Percentiles rank a stretch among this genome's conserved stretches.
Evolutionary conservation across 148 eudicot genomes (phyloP).

Genomic region (Amaranthus palmeri): DNA sequence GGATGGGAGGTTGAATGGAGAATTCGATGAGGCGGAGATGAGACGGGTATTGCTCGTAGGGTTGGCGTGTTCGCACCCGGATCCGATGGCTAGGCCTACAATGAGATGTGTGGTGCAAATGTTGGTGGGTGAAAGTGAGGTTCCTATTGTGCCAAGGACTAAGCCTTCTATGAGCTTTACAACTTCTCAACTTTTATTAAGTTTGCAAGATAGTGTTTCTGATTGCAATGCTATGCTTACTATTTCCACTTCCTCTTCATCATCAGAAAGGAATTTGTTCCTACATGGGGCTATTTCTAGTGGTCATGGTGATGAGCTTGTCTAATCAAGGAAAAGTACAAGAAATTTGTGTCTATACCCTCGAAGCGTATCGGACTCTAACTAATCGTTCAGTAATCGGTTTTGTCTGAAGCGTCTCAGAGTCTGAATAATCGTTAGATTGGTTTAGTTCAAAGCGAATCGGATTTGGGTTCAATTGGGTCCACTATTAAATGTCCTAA

Average conservation of each 20-base stretch:
- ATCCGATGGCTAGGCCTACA: conserved; percentile 52
- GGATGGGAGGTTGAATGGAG: conserved; percentile 46
- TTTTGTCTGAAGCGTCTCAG: too few relatives aligned
- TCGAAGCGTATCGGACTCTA: not conserved
- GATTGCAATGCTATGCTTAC: conserved; percentile 69
- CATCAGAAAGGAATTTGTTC: conserved; percentile 40
- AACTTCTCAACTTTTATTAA: conserved; percentile 58
- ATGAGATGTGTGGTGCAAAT: conserved; percentile 70
- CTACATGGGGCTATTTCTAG: not conserved
- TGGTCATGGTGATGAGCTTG: conserved; percentile 18
- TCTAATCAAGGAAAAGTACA: not conserved
- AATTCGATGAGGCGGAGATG: conserved; percentile 58
- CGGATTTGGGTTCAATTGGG: not conserved
- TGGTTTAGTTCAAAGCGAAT: too few relatives aligned
- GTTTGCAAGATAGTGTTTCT: conserved; percentile 76
- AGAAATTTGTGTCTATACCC: not conserved
- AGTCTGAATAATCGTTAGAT: too few relatives aligned
- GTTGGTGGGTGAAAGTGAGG: conserved; percentile 64
- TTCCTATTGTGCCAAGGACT: conserved; percentile 59
- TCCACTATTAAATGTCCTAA: not conserved
- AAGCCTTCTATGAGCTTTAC: conserved; percentile 58
- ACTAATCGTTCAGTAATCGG: too few relatives aligned
- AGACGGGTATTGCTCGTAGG: conserved; percentile 59
- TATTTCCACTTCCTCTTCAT: conserved; percentile 52
- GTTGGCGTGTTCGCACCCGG: conserved; percentile 70